These are phyloP conservation scores for Ascochyta koolunga DNA, from an alignment of 2,329 filamentous ascomycete genomes.

Conservation along the genomic window DNA sequence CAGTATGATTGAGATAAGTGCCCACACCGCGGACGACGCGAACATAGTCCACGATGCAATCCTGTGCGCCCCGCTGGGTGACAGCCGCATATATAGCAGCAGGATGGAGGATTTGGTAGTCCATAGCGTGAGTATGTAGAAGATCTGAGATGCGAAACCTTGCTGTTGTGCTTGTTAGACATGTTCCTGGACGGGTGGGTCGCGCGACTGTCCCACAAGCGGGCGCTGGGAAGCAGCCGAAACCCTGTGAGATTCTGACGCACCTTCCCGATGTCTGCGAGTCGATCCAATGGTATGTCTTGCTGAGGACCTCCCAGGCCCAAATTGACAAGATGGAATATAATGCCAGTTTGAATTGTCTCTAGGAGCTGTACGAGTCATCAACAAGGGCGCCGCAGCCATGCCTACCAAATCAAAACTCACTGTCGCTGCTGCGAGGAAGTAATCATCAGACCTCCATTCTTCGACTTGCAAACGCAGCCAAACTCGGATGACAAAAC, in stretches of 20 bases:
- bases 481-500: slow-evolving; percentile 39
- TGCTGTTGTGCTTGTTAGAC: slow-evolving; percentile 29
- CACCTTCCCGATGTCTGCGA: slow-evolving; percentile 35
- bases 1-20: slow-evolving; percentile 30
- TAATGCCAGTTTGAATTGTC: slow-evolving; percentile 32
- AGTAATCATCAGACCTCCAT: slow-evolving; percentile 42
- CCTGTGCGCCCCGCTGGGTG: slow-evolving; percentile 27
- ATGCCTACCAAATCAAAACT: slow-evolving; percentile 1
- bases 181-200: slow-evolving; percentile 4
- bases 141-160: slow-evolving; percentile 39
- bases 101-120: slow-evolving; percentile 38
- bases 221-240: slow-evolving; percentile 13
- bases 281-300: slow-evolving; percentile 20
- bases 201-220: slow-evolving; percentile 6
- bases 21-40: slow-evolving; percentile 31
- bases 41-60: slow-evolving; percentile 28
- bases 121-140: slow-evolving; percentile 37
- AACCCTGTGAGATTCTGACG: slow-evolving; percentile 17
- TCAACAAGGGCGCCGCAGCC: slow-evolving; percentile 15
- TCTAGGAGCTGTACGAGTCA: slow-evolving; percentile 29
- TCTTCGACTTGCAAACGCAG: slow-evolving; percentile 34
- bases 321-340: slow-evolving; percentile 32
- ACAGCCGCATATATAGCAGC: slow-evolving; percentile 38
- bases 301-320: slow-evolving; percentile 32
- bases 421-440: slow-evolving; percentile 32